Evolutionary conservation across 1,139 yeast species (phyloP).

Genomic region (Hyphopichia buzzinii): DNA sequence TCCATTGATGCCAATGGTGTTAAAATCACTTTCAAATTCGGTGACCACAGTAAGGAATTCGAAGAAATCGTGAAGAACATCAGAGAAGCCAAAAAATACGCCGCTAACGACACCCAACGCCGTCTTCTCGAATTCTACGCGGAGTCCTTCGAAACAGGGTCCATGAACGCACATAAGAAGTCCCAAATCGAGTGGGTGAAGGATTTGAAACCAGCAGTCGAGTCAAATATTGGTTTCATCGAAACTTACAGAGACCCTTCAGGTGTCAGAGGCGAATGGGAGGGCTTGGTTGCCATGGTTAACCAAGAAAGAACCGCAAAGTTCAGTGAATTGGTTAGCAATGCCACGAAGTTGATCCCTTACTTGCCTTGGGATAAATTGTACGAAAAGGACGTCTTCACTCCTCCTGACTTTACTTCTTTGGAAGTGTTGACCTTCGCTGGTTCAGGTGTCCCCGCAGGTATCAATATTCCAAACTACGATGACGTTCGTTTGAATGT

Average conservation of each 20-base stretch:
- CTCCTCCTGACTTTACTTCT: conserved; percentile 90
- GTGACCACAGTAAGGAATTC: conserved; percentile 74
- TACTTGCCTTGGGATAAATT: conserved; percentile 74
- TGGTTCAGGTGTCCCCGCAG: conserved; percentile 89
- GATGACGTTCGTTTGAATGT: conserved; percentile 79
- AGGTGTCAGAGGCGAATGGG: conserved; percentile 94
- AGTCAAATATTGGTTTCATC: conserved; percentile 84
- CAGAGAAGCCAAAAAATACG: conserved; percentile 54
- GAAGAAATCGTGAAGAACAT: conserved; percentile 54
- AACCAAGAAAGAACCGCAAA: conserved; percentile 83
- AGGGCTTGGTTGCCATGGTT: conserved; percentile 89
- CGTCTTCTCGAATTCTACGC: conserved; percentile 65
- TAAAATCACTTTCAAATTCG: conserved; percentile 57
- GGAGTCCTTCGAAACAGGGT: conserved; percentile 74
- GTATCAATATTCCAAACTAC: conserved; percentile 89
- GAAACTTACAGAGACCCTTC: conserved; percentile 92
- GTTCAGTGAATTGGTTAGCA: conserved; percentile 64
- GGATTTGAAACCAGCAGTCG: conserved; percentile 79
- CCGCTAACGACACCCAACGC: conserved; percentile 70
- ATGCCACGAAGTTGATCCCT: conserved; percentile 63
- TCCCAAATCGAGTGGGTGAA: conserved; percentile 88
- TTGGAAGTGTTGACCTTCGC: conserved; percentile 87
- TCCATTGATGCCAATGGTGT: conserved; percentile 25
- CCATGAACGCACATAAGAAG: conserved; percentile 80
- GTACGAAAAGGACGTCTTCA: conserved; percentile 80